Evolutionary conservation across 2,329 filamentous ascomycete genomes (phyloP).

Genomic region (Aspergillus calidoustus): DNA sequence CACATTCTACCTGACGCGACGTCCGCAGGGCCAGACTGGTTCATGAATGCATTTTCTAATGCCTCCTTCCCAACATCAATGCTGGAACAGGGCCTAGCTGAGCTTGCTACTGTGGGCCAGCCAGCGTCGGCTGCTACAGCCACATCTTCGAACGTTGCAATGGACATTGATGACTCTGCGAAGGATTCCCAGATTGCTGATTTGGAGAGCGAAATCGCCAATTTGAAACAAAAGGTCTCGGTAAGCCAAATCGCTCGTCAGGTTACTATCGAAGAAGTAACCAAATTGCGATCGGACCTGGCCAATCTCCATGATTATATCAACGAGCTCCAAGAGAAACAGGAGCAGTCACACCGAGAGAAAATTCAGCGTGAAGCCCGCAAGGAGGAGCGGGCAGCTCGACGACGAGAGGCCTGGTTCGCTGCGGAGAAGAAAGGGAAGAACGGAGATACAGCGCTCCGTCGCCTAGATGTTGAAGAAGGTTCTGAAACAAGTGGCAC

Average conservation of each 20-base stretch:
- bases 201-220: slow-evolving; percentile 46
- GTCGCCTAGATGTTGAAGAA: slow-evolving; percentile 45
- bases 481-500: slow-evolving; percentile 38
- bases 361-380: slow-evolving; percentile 41
- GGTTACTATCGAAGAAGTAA: slow-evolving; percentile 39
- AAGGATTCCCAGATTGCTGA: slow-evolving; percentile 34
- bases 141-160: slow-evolving; percentile 17
- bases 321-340: slow-evolving; percentile 45
- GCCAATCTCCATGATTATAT: slow-evolving; percentile 42
- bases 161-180: slow-evolving; percentile 27
- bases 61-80: slow-evolving; percentile 43
- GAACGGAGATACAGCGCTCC: slow-evolving; percentile 46
- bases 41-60: slow-evolving; percentile 45
- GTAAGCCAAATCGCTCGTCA: slow-evolving; percentile 43
- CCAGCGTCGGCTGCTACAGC: slow-evolving; percentile 30
- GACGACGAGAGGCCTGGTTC: slow-evolving; percentile 50
- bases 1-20: slow-evolving; percentile 36
- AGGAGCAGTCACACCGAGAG: slow-evolving; percentile 38
- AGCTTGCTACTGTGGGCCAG: slow-evolving; percentile 38
- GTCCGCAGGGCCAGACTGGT: slow-evolving; percentile 27
- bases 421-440: slow-evolving; percentile 49
- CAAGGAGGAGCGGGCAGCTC: slow-evolving; percentile 46
- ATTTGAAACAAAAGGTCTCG: slow-evolving; percentile 43
- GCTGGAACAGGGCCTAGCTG: slow-evolving; percentile 47
- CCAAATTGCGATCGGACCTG: slow-evolving; percentile 42